Base-by-base conservation (phyloP, 2,329 filamentous ascomycete genomes). In the Colletotrichum sp. region DNA sequence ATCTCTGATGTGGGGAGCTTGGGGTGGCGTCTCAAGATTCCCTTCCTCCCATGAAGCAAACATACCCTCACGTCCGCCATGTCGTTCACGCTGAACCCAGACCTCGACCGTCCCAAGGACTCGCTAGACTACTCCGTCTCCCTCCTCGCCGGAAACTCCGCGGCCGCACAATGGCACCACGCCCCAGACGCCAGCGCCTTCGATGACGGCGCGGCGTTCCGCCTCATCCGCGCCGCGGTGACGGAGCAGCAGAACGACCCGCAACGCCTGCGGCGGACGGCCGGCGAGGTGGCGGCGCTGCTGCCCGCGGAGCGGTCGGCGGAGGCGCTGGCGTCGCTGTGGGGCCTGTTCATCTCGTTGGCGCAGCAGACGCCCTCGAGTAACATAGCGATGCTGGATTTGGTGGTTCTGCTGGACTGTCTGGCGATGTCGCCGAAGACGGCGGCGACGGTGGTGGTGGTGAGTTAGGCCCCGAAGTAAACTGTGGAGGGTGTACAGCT, bases 311-410 rank as follows among this genome's bases (percentile, higher is more conserved):
- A 44, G 15, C 24, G 21, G 5, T 65, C 39, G 39, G 3, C 64
- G 5, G 49, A 66, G 16, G 68, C 39, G 16, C 21, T 73, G 12
- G 26, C 44, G 18, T 68, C 77, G 24, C 57, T 78, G 26, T 78
- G 76, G 75, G 67, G 62, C 9, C 21, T 78, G n/a, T 64, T 78
- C 32, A 64, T 78, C 36, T 71, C 63, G 5, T 28, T 78, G 75
- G 77, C 77, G 36, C 76, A 76, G 28, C 77, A 78, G 49, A 78
- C 76, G 18, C 69, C 77, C 15, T 57, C 71, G 39, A 34, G 73
- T 13, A 74, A 77, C 12, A 34, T 77, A 2, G 77, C 76, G 1
- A 55, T 78, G 62, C 64, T 78, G 52, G 59, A 68, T 9, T 63
- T 78, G 30, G 77, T 78, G 8, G 57, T 75, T 0, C 63, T 77